phyloP scores from a whole-genome alignment of 1,284 basidiomycete genomes.

The Peniophora sp. region DNA sequence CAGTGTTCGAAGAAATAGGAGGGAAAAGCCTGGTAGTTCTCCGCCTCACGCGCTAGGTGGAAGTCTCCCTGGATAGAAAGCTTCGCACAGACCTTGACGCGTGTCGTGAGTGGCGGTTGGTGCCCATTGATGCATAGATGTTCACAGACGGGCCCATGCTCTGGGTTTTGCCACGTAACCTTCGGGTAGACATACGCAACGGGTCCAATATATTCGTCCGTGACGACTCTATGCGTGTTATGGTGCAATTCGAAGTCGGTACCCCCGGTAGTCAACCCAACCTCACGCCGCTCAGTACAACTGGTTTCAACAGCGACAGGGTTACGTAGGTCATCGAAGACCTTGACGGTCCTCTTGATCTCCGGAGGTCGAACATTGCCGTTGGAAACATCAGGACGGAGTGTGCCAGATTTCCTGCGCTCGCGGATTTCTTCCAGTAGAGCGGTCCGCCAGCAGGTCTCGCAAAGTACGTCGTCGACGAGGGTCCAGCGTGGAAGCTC shows the following conservation, averaged over 20 bases:
- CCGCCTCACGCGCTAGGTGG: slow-evolving; percentile 29
- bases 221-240: no score
- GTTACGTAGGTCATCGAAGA: not conserved
- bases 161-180: not conserved
- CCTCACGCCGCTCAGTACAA: not conserved
- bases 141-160: not conserved
- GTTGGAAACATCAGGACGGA: not conserved
- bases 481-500: not conserved
- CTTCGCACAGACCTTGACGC: slow-evolving; percentile 26
- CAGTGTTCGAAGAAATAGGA: slow-evolving; percentile 38
- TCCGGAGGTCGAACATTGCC: not conserved
- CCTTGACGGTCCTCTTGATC: not conserved
- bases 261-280: no score
- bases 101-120: not conserved
- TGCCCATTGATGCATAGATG: not conserved
- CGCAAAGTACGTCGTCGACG: not conserved
- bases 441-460: not conserved
- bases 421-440: not conserved
- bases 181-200: not conserved
- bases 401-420: not conserved
- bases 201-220: not conserved
- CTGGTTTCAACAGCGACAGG: not conserved
- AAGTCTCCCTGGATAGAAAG: slow-evolving; percentile 13
- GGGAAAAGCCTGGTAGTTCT: slow-evolving; percentile 34
- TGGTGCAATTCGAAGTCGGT: no score